These are phyloP conservation scores for Tagetes patula DNA, from an alignment of 129 eudicot species.

Conservation along the genomic window DNA sequence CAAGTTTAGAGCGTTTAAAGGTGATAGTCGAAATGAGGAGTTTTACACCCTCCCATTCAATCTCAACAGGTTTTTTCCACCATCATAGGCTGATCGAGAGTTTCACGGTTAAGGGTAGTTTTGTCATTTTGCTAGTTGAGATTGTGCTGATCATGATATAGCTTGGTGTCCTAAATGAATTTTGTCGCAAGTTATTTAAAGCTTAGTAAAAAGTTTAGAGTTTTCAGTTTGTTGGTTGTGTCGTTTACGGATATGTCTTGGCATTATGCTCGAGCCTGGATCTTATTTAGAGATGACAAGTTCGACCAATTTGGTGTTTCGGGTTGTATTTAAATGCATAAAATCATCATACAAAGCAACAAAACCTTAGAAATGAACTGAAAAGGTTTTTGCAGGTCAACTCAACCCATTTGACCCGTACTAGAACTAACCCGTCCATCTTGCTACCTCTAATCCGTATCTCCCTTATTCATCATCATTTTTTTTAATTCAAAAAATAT, in stretches of 20 bases:
- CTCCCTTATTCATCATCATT: neutral
- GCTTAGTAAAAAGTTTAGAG: neutral
- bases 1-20: conserved; percentile 90
- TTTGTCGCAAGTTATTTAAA: conserved; percentile 3
- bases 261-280: neutral
- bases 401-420: neutral
- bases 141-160: conserved; percentile 50
- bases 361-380: neutral
- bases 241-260: neutral
- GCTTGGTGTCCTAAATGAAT: conserved; percentile 41
- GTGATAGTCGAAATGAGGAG: conserved; percentile 96
- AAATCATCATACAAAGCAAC: neutral
- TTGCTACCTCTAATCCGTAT: neutral
- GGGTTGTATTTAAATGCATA: neutral
- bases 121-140: conserved; percentile 34
- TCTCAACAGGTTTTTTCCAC: conserved; percentile 99
- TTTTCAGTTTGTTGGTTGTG: neutral
- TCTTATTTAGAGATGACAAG: neutral
- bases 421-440: neutral
- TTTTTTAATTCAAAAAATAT: neutral
- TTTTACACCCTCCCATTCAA: conserved; percentile 99
- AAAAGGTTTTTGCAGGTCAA: neutral
- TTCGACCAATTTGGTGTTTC: neutral
- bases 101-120: conserved; percentile 19
- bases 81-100: conserved; percentile 47